Evolutionary conservation across 768 basidiomycete genomes (phyloP).

Genomic region (Hydnomerulius pinastri): DNA sequence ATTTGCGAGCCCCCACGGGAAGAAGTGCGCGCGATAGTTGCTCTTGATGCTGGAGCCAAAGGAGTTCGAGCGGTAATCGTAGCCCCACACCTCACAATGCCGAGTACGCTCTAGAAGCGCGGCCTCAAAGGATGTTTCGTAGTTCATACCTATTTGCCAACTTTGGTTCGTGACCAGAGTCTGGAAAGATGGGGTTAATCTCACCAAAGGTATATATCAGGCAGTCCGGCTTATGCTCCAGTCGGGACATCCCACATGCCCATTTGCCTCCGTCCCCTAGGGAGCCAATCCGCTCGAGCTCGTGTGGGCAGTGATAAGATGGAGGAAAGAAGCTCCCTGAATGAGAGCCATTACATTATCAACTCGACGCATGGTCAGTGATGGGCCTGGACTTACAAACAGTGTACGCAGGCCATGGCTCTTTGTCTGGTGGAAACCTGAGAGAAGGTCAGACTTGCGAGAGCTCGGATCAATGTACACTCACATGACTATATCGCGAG

Average conservation of each 20-base stretch:
- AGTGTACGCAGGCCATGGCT: conserved; percentile 60
- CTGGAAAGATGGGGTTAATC: background rate
- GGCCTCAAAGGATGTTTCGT: conserved; percentile 66
- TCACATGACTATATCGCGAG: conserved; percentile 49
- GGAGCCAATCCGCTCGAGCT: conserved; percentile 43
- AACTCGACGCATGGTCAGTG: background rate
- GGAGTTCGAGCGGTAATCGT: conserved; percentile 47
- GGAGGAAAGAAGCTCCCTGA: conserved; percentile 50
- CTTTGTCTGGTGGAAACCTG: conserved; percentile 53
- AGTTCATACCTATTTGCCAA: conserved; percentile 44
- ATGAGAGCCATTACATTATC: conserved; percentile 3
- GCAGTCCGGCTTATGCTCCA: conserved; percentile 55
- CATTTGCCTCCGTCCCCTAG: conserved; percentile 73
- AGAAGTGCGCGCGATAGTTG: conserved; percentile 43
- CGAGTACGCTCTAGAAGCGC: conserved; percentile 49
- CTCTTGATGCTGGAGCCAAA: conserved; percentile 36
- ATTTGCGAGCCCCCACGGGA: conserved; percentile 41
- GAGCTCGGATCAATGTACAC: conserved; percentile 23
- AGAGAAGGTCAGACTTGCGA: conserved; percentile 6
- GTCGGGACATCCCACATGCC: conserved; percentile 62
- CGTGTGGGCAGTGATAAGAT: conserved; percentile 45
- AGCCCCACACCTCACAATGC: conserved; percentile 62
- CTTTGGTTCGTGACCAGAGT: background rate
- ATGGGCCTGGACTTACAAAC: conserved; percentile 43
- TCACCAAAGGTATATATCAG: conserved; percentile 64